phyloP scores from a whole-genome alignment of 2,329 filamentous ascomycete species.

The Calonectria pseudoturangicola region DNA sequence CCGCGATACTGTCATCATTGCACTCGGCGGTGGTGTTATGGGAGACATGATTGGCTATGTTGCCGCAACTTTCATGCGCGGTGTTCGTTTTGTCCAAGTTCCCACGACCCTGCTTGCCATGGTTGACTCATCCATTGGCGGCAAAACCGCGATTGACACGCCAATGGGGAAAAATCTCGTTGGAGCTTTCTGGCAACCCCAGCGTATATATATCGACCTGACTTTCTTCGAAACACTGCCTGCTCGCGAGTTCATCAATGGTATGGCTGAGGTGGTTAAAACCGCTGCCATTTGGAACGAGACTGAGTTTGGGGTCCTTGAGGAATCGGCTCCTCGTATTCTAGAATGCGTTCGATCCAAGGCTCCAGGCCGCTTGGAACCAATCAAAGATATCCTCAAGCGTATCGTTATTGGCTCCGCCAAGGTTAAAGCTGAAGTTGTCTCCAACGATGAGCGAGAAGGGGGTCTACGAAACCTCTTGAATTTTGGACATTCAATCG shows the following conservation, averaged over 20 bases:
- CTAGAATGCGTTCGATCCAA: constrained; percentile 66
- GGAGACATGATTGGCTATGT: constrained; percentile 99
- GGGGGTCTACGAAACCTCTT: constrained; percentile 94
- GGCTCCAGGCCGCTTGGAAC: constrained; percentile 76
- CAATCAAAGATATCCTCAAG: constrained; percentile 83
- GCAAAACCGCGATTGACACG: constrained; percentile 98
- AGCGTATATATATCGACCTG: constrained; percentile 95
- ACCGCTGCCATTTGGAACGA: constrained; percentile 98
- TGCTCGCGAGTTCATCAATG: constrained; percentile 95
- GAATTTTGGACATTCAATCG: constrained; percentile 98
- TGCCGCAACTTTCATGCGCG: constrained; percentile 98
- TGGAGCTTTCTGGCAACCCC: constrained; percentile 96
- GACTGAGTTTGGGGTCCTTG: constrained; percentile 87
- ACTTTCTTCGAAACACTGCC: constrained; percentile 93
- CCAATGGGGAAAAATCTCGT: constrained; percentile 97
- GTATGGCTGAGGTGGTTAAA: constrained; percentile 99
- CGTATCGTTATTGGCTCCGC: constrained; percentile 91
- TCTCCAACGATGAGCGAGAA: constrained; percentile 95
- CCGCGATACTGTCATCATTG: constrained; percentile 94
- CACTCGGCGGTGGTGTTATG: constrained; percentile 96
- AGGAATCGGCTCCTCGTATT: constrained; percentile 86
- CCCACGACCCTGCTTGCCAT: constrained; percentile 96
- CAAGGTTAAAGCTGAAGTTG: constrained; percentile 94
- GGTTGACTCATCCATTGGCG: constrained; percentile 98
- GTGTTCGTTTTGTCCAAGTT: constrained; percentile 96